Evolutionary conservation across 2,329 filamentous ascomycete genomes (phyloP), one percentile per base, ranked within the genome.

Genomic region (Magnaporthales sp.): DNA sequence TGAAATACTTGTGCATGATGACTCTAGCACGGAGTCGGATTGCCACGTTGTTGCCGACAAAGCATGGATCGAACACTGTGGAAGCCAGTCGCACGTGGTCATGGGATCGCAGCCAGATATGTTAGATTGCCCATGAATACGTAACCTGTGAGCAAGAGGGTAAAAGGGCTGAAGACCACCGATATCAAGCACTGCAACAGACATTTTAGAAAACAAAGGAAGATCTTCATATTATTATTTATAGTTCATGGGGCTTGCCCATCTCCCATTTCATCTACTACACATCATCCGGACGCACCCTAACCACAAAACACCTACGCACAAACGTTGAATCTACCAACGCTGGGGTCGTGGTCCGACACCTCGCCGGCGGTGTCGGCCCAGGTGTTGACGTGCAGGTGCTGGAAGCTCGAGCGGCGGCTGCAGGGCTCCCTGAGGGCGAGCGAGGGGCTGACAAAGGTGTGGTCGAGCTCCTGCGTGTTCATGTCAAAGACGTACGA

Each of bases 321-420:
- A 24, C 88, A 92, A 4, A 91, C 75, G 73, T 90, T 81, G 67
- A 91, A 77, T 75, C 77, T 80, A 3, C 85, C 88, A 19, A 92
- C 83, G 62, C 83, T 87, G 0, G 89, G 89, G 72, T 92, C 89
- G 73, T 91, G 89, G 73, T 91, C 89, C 65, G 84, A 88, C 26
- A 85, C 82, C 74, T 85, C 80, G 66, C 84, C 84, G 31, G 79
- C 81, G 68, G 76, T 81, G 31, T 79, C 76, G 64, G 85, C 81
- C 89, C 89, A 92, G 3, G 88, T 87, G 75, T 91, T 91, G 65
- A 91, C 78, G 77, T 91, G 89, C 29, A 91, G 73, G 75, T 92
- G 89, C 80, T 91, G 86, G 70, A 86, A 86, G 71, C 79, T 75
- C 19, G 80, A 69, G 15, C 63, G n/a, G 8, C 66, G 67, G 13